Evolutionary conservation across 805 yeast species (phyloP).

Genomic region (Saccharomycodes ludwigii): DNA sequence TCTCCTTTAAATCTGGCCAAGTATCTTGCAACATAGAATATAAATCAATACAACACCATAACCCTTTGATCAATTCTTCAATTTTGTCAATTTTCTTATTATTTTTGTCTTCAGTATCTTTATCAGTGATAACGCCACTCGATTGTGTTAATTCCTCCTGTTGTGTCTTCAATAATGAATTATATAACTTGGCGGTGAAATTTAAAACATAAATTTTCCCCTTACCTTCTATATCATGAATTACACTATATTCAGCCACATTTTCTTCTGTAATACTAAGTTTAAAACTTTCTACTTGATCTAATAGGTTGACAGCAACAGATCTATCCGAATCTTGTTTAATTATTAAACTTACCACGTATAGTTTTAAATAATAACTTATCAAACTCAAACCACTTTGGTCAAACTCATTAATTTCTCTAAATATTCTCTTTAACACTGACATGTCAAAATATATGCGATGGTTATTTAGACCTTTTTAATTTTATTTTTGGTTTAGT

Average conservation of each 20-base stretch:
- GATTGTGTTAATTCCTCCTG: conserved; percentile 33
- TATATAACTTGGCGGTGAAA: conserved; percentile 49
- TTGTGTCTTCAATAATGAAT: conserved; percentile 22
- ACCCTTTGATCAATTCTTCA: conserved; percentile 26
- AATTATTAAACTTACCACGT: conserved; percentile 65
- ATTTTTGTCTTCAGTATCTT: conserved; percentile 1
- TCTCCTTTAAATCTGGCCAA: conserved; percentile 2
- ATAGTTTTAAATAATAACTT: conserved; percentile 29
- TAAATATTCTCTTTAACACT: conserved; percentile 1
- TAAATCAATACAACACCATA: conserved; percentile 19
- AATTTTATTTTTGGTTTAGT: no score
- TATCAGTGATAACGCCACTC: not conserved
- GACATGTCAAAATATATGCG: no score
- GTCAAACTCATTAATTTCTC: conserved; percentile 2
- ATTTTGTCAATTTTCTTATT: conserved; percentile 28
- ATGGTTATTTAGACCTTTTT: no score
- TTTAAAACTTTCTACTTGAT: conserved; percentile 54
- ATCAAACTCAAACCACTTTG: conserved; percentile 10
- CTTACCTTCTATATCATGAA: conserved; percentile 43
- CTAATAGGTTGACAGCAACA: conserved; percentile 51
- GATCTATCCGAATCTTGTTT: conserved; percentile 44
- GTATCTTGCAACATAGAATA: not conserved
- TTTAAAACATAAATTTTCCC: conserved; percentile 41
- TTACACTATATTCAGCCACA: conserved; percentile 27
- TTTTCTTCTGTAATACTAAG: conserved; percentile 24